A percentile compares a stretch with the other conserved stretches of the same genome.
Conservation (phyloP, 2,329 filamentous ascomycete species). For the Calonectria pseudoreteaudii region DNA sequence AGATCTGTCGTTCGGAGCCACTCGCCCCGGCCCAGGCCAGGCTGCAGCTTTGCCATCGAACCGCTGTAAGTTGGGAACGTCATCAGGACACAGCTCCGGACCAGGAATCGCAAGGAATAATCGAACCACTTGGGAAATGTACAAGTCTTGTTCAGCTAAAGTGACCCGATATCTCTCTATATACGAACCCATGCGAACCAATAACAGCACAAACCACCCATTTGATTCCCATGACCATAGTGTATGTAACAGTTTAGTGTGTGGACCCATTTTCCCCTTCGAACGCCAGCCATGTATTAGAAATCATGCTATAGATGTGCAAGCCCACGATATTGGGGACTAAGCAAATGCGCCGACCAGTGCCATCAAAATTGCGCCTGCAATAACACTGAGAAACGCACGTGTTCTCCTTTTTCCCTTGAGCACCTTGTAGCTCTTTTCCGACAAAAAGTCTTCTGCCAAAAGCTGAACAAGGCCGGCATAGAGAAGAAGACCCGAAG, state of each 20-base stretch:
- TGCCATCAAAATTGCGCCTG: conserved; percentile 77
- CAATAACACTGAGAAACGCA: conserved; percentile 73
- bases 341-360: conserved; percentile 79
- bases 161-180: background rate
- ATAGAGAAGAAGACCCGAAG: conserved; percentile 82
- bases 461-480: conserved; percentile 87
- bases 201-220: conserved; percentile 9
- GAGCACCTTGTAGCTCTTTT: conserved; percentile 78
- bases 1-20: background rate
- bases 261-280: conserved; percentile 1
- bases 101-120: background rate
- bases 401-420: conserved; percentile 70
- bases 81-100: background rate
- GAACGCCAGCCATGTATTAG: conserved; percentile 18
- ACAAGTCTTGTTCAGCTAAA: background rate
- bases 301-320: conserved; percentile 27
- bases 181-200: background rate
- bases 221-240: conserved; percentile 8
- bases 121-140: background rate
- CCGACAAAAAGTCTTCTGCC: conserved; percentile 84
- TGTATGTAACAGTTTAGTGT: background rate
- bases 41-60: too few species aligned
- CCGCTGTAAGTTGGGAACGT: background rate
- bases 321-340: background rate
- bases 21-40: background rate